These are phyloP conservation scores for Diaporthe sp. DNA, from an alignment of 2,329 filamentous ascomycete genomes.

Conservation along the genomic window DNA sequence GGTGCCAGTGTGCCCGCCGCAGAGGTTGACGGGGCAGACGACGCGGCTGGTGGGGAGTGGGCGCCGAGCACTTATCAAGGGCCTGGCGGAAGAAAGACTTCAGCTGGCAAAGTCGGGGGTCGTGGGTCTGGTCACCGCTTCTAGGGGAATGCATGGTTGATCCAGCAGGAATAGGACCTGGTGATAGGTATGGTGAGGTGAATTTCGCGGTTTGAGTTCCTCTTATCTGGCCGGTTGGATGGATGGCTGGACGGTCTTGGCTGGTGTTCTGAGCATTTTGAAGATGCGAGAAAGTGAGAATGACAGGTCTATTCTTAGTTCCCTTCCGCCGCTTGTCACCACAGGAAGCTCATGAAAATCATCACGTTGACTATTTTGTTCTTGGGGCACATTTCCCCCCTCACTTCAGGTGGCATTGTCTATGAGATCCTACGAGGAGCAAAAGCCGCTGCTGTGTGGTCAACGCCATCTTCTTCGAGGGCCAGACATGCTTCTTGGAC, in stretches of 20 bases:
- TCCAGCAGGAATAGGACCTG: not conserved
- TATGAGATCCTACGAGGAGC: not conserved
- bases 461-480: not conserved
- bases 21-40: not conserved
- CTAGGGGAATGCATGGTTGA: not conserved
- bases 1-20: conserved; percentile 24
- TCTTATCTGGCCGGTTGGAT: not conserved
- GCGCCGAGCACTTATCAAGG: conserved; percentile 22
- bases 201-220: not conserved
- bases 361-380: not conserved
- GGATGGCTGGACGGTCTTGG: not conserved
- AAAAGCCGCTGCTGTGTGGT: not conserved
- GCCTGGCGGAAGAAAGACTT: not conserved
- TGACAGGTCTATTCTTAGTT: not conserved
- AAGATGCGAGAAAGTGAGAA: not conserved
- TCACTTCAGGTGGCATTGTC: no score
- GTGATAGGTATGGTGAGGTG: not conserved
- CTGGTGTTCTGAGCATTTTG: not conserved
- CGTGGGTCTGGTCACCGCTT: not conserved
- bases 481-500: not conserved
- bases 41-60: not conserved
- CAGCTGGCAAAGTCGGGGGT: not conserved
- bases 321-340: not conserved
- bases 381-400: no score
- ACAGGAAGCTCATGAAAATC: not conserved